Evolutionary conservation across 345 rosid genomes (phyloP).

Genomic region (Citrus unshiu): DNA sequence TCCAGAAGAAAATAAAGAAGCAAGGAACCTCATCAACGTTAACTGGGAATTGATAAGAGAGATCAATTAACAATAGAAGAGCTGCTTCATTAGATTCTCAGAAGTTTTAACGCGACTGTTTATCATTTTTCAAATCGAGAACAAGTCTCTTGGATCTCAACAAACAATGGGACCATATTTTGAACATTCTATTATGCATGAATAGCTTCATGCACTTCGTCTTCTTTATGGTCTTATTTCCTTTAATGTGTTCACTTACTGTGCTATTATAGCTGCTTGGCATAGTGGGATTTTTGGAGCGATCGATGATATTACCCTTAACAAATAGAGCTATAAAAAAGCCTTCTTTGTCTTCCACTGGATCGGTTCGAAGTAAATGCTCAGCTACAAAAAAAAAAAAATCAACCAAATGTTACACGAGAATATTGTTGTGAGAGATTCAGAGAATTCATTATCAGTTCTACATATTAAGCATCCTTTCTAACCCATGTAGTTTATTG

Average conservation of each 20-base stretch:
- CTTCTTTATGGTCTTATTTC: not conserved
- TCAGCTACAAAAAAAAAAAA: slow-evolving; percentile 31
- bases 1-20: too few relatives aligned
- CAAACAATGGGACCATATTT: slow-evolving; percentile 4
- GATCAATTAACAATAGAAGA: not conserved
- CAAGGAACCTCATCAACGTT: too few relatives aligned
- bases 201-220: slow-evolving; percentile 8
- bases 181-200: slow-evolving; percentile 27
- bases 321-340: slow-evolving; percentile 74
- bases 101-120: not conserved
- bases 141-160: not conserved
- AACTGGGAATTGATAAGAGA: not conserved
- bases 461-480: too few relatives aligned
- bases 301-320: slow-evolving; percentile 5
- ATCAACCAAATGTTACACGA: not conserved
- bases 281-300: not conserved
- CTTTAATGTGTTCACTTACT: not conserved
- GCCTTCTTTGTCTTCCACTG: slow-evolving; percentile 76
- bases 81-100: not conserved
- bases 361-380: slow-evolving; percentile 44
- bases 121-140: not conserved
- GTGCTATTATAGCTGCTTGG: not conserved
- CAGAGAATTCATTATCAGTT: too few relatives aligned
- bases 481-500: too few relatives aligned
- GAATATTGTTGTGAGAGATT: too few relatives aligned